phyloP scores from a whole-genome alignment of 192 early-diverging fungal genomes.

The Gaertneriomyces sp. region DNA sequence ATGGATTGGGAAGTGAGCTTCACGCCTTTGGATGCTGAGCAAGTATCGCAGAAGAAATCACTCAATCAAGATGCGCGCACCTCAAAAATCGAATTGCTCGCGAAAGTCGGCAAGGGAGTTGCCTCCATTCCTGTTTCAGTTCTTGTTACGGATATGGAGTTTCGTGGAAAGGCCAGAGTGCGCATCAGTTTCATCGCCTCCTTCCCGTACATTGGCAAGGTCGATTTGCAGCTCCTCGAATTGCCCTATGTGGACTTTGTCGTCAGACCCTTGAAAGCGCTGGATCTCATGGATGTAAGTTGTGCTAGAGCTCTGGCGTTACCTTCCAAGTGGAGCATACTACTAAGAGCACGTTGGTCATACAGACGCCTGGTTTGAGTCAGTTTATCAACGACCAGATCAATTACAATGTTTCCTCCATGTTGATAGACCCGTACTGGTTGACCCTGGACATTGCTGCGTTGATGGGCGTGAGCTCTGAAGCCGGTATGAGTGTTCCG shows the following conservation, averaged over 20 bases:
- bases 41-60: conserved; percentile 25
- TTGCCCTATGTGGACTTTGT: conserved; percentile 84
- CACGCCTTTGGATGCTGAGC: conserved; percentile 74
- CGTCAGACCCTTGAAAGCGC: conserved; percentile 72
- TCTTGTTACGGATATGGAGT: conserved; percentile 79
- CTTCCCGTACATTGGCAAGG: conserved; percentile 82
- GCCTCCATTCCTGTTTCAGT: conserved; percentile 82
- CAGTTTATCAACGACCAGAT: conserved; percentile 53
- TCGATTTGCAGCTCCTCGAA: conserved; percentile 82
- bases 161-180: conserved; percentile 67
- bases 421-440: conserved; percentile 57
- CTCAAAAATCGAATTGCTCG: conserved; percentile 81
- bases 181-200: conserved; percentile 79
- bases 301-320: not conserved
- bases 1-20: conserved; percentile 92
- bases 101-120: conserved; percentile 83
- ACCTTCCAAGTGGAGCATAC: not conserved
- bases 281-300: conserved; percentile 74
- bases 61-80: conserved; percentile 53
- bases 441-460: conserved; percentile 69
- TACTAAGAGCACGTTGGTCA: conserved; percentile 8
- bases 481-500: conserved; percentile 4
- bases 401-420: conserved; percentile 4
- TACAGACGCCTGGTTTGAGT: conserved; percentile 75
- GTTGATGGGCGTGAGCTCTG: conserved; percentile 26